These are phyloP conservation scores for Trametes punicea DNA, from an alignment of 768 basidiomycete genomes.

Conservation along the genomic window DNA sequence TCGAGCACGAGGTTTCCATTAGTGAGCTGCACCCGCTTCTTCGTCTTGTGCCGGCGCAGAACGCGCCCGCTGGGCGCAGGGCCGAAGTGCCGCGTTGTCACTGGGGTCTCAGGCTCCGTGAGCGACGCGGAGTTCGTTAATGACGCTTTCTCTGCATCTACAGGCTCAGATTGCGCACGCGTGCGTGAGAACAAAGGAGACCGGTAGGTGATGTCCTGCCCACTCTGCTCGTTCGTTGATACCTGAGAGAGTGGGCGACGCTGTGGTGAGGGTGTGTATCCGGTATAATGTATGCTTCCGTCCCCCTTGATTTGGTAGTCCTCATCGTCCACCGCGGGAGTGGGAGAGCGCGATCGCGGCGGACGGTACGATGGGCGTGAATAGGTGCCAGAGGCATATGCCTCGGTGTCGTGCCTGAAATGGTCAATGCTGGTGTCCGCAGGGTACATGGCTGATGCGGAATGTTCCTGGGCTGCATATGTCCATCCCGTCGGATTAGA, in stretches of 20 bases:
- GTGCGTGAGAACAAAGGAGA: not conserved
- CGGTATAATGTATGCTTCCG: slow-evolving; percentile 55
- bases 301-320: slow-evolving; percentile 60
- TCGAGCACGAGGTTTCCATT: slow-evolving; percentile 89
- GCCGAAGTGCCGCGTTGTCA: slow-evolving; percentile 80
- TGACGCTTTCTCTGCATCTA: slow-evolving; percentile 21
- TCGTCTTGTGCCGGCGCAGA: slow-evolving; percentile 65
- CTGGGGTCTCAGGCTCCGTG: slow-evolving; percentile 34
- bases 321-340: slow-evolving; percentile 70
- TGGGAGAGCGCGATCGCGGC: slow-evolving; percentile 72
- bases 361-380: slow-evolving; percentile 46
- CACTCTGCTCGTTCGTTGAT: slow-evolving; percentile 12
- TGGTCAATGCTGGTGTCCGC: slow-evolving; percentile 46
- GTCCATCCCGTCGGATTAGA: slow-evolving; percentile 16
- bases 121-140: slow-evolving; percentile 12
- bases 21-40: slow-evolving; percentile 78
- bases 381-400: slow-evolving; percentile 62
- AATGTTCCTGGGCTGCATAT: slow-evolving; percentile 12
- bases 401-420: slow-evolving; percentile 63
- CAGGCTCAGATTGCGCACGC: slow-evolving; percentile 14
- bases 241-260: slow-evolving; percentile 11
- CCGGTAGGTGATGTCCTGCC: not conserved
- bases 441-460: slow-evolving; percentile 11
- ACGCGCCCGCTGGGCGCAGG: slow-evolving; percentile 82
- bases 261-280: slow-evolving; percentile 17